Evolutionary conservation across 495 filamentous ascomycete genomes (phyloP), one percentile per base, ranked within the genome.

Genomic region (Emericellopsis terricola): DNA sequence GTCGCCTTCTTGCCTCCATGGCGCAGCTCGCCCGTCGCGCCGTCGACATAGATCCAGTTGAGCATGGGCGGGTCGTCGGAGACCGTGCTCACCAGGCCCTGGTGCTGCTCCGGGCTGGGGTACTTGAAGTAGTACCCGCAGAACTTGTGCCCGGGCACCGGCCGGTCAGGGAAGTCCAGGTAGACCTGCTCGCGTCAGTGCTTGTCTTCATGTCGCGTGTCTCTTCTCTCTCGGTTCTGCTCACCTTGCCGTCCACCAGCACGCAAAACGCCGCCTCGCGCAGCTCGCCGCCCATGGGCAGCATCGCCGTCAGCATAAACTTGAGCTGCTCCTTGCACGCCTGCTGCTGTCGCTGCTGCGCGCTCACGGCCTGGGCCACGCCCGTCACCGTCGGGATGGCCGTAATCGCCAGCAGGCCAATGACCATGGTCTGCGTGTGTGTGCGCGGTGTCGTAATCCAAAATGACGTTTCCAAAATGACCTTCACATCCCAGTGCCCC

Each of bases 41-140:
- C 59, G 52, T 73, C 68, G 38, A 69, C 61, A 37, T 68, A 76
- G 8, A 76, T 65, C 71, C 71, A 76, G 54, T 74, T 71, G 18
- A 76, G 60, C 57, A 67, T 61, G 13, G 71, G 71, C 3, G 70
- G 68, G 38, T 71, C 65, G 34, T 70, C 68, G 1, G 52, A 50
- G 42, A 73, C 67, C 29, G 63, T 63, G 20, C 68, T 64, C 37
- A 76, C 71, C 35, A 73, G 50, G 3, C 69, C 70, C 36, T 62
- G 59, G 46, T 63, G 67, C 30, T 62, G 49, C 30, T 59, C 59
- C n/a, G 66, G 61, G 13, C 56, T 52, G 15, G 71, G 71, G 43
- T 72, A 73, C 8, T 58, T 59, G 41, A 73, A 69, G 49, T 67
- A 73, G 43, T 68, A 74, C 9, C 71, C 71, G 39, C 62, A 60